Conservation (phyloP, 179 eudicot species). For the Nepenthes alata region DNA sequence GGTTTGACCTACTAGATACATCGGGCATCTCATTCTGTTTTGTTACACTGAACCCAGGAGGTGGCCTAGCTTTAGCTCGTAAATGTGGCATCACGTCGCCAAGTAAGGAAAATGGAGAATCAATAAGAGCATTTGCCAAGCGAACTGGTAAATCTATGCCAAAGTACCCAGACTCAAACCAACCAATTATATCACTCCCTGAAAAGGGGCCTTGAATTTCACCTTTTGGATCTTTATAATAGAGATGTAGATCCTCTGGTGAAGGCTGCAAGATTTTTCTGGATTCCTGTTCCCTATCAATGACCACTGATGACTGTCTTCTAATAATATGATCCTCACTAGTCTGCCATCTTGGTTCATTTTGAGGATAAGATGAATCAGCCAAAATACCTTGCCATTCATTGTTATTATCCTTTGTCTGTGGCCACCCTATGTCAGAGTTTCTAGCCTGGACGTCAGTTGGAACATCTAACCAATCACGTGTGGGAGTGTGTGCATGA, state of each 20-base stretch:
- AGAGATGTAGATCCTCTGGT: constrained; percentile 77
- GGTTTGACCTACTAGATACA: constrained; percentile 30
- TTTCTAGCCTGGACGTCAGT: constrained; percentile 25
- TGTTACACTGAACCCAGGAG: constrained; percentile 69
- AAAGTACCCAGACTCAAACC: constrained; percentile 98
- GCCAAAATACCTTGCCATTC: constrained; percentile 23
- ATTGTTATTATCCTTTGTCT: constrained; percentile 29
- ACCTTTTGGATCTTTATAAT: constrained; percentile 90
- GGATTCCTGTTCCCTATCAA: constrained; percentile 47
- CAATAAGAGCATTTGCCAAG: constrained; percentile 54
- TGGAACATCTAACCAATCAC: constrained; percentile 35
- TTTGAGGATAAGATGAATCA: constrained; percentile 27
- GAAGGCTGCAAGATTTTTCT: constrained; percentile 38
- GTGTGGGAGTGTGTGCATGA: constrained; percentile 20
- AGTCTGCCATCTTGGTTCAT: constrained; percentile 33
- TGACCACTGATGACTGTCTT: constrained; percentile 34
- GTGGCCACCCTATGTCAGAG: constrained; percentile 39
- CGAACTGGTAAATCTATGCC: constrained; percentile 87
- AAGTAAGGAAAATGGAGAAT: constrained; percentile 50
- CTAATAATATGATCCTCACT: constrained; percentile 32
- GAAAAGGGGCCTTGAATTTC: constrained; percentile 90
- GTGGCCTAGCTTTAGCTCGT: constrained; percentile 77
- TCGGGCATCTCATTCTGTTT: constrained; percentile 48
- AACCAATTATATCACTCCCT: constrained; percentile 83
- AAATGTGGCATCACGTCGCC: constrained; percentile 99